Percentiles rank a stretch among this genome's conserved stretches.
Conservation (phyloP, 768 basidiomycete genomes). For the Nidula microcarpa region DNA sequence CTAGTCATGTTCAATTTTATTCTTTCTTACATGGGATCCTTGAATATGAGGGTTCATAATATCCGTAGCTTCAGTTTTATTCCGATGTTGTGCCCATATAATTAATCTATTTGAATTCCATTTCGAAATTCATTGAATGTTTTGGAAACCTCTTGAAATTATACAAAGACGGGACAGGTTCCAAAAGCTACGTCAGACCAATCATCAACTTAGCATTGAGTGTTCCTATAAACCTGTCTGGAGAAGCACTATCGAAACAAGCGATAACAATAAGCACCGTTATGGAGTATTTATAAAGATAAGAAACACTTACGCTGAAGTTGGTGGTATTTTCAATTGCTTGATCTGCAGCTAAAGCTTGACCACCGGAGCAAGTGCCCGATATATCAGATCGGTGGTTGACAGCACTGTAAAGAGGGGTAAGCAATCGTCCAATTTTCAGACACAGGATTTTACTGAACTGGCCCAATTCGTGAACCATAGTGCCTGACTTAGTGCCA, state of each 20-base stretch:
- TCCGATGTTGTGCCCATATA: too few relatives aligned
- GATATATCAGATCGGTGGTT: not conserved
- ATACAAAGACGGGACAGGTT: too few relatives aligned
- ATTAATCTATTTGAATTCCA: too few relatives aligned
- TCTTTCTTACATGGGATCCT: too few relatives aligned
- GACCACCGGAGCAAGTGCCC: not conserved
- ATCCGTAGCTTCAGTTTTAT: too few relatives aligned
- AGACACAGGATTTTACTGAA: not conserved
- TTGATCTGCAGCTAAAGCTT: not conserved
- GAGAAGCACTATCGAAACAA: not conserved
- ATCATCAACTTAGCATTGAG: not conserved
- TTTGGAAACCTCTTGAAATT: too few relatives aligned
- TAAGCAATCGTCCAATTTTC: not conserved
- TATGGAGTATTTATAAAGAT: not conserved
- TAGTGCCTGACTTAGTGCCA: not conserved
- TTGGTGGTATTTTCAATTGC: not conserved
- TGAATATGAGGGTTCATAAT: too few relatives aligned
- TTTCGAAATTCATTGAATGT: too few relatives aligned
- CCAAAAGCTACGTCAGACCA: too few relatives aligned
- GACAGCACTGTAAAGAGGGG: not conserved
- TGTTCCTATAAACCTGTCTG: not conserved
- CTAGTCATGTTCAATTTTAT: too few relatives aligned
- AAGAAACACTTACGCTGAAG: not conserved
- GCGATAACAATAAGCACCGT: not conserved
- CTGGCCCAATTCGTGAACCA: not conserved